Conservation (phyloP, 306 rosid species). For the Quercus alba region DNA sequence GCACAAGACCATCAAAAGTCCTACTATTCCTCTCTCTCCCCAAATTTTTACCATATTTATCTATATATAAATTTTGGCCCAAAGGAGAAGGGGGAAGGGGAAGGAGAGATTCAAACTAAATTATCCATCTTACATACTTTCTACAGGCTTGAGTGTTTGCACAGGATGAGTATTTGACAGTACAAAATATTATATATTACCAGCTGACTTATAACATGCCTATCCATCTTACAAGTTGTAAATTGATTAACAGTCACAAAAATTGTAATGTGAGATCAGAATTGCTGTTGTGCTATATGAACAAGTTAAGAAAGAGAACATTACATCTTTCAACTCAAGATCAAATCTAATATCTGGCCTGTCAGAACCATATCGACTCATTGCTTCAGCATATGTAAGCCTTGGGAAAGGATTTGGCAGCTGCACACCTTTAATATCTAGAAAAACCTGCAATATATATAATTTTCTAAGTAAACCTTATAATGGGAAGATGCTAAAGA, state of each 20-base stretch:
- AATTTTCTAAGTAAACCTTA: constrained; percentile 8
- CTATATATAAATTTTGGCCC: no score
- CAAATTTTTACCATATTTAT: background rate
- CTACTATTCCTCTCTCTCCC: no score
- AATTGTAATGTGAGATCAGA: constrained; percentile 5
- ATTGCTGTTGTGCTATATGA: constrained; percentile 5
- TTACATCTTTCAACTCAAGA: constrained; percentile 89
- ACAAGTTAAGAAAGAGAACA: constrained; percentile 24
- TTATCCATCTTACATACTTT: no score
- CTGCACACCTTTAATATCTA: constrained; percentile 74
- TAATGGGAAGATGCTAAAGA: constrained; percentile 5
- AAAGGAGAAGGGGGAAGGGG: no score
- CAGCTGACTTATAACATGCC: background rate
- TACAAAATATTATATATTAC: background rate
- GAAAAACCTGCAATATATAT: constrained; percentile 70
- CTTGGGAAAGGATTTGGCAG: constrained; percentile 90
- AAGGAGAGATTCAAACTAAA: no score
- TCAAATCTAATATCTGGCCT: constrained; percentile 87
- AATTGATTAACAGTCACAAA: background rate
- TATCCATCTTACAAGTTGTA: background rate
- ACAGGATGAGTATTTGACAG: background rate
- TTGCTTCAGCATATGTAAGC: constrained; percentile 98
- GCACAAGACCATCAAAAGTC: no score
- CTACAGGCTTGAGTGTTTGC: no score
- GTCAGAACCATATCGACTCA: constrained; percentile 87